These are phyloP conservation scores for Trichosporon coremiiforme DNA, from an alignment of 1,284 basidiomycete genomes.

Conservation along the genomic window DNA sequence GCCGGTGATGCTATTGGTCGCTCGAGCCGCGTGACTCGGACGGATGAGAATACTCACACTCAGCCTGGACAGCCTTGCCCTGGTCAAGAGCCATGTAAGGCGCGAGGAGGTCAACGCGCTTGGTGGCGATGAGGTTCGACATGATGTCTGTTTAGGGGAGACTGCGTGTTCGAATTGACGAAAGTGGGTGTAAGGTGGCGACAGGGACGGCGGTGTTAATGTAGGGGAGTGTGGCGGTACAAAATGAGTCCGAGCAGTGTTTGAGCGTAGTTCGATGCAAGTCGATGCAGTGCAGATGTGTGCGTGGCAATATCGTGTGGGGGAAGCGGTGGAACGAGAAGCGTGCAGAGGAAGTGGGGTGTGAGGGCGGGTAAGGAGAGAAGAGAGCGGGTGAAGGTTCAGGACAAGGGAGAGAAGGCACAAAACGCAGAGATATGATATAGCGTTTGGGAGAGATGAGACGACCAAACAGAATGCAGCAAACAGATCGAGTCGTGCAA, in stretches of 20 bases:
- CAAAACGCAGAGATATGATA: slow-evolving; percentile 20
- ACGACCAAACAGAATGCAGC: slow-evolving; percentile 3
- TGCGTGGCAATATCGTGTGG: neutral
- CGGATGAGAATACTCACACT: slow-evolving; percentile 65
- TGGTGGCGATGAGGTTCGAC: slow-evolving; percentile 58
- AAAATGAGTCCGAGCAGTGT: neutral
- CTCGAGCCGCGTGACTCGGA: slow-evolving; percentile 33
- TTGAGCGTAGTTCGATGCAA: neutral
- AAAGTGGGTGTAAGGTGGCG: slow-evolving; percentile 18
- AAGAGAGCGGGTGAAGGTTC: neutral
- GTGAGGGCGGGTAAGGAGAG: neutral
- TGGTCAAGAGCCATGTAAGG: slow-evolving; percentile 83
- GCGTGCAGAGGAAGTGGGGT: neutral
- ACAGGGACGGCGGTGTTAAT: neutral
- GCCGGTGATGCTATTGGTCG: slow-evolving; percentile 10
- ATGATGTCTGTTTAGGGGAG: slow-evolving; percentile 34
- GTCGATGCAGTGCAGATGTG: slow-evolving; percentile 8
- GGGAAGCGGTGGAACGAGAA: neutral
- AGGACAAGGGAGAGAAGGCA: slow-evolving; percentile 15
- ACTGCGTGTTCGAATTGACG: slow-evolving; percentile 10
- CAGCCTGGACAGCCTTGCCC: slow-evolving; percentile 85
- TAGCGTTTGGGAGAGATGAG: neutral
- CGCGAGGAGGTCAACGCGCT: slow-evolving; percentile 79
- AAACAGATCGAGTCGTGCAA: slow-evolving; percentile 16
- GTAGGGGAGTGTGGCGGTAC: neutral